Conservation (phyloP, 2,329 filamentous ascomycete species). For the Neobulgaria alba region DNA sequence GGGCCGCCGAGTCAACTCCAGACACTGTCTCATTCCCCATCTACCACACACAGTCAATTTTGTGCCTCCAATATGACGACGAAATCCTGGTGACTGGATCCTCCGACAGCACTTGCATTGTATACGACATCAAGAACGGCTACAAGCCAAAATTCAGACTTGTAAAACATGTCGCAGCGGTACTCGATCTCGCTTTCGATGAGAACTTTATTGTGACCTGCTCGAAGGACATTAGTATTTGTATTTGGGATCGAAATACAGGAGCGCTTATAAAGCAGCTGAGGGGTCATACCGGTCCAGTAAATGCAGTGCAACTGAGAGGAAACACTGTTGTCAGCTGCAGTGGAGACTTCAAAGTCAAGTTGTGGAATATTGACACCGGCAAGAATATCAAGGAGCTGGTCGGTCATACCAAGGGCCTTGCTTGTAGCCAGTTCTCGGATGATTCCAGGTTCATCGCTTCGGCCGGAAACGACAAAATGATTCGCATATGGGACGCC, state of each 20-base stretch:
- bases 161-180: conserved; percentile 71
- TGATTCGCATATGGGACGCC: conserved; percentile 93
- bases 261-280: conserved; percentile 70
- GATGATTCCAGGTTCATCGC: conserved; percentile 91
- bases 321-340: conserved; percentile 90
- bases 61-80: conserved; percentile 92
- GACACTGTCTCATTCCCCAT: conserved; percentile 47
- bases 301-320: conserved; percentile 92
- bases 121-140: conserved; percentile 74
- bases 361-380: conserved; percentile 90
- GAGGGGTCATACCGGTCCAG: conserved; percentile 78
- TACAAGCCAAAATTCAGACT: conserved; percentile 77
- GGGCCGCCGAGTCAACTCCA: conserved; percentile 40
- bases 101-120: conserved; percentile 82
- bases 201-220: conserved; percentile 90
- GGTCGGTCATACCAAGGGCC: conserved; percentile 78
- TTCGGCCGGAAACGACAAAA: conserved; percentile 89
- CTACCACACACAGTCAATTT: conserved; percentile 85
- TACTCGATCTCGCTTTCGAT: conserved; percentile 90
- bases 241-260: conserved; percentile 83
- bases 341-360: conserved; percentile 85
- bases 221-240: conserved; percentile 91
- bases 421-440: conserved; percentile 93
- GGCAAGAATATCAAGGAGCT: conserved; percentile 88
- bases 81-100: conserved; percentile 91